Evolutionary conservation across 1,284 basidiomycete species (phyloP).

Genomic region (Irpex sp.): DNA sequence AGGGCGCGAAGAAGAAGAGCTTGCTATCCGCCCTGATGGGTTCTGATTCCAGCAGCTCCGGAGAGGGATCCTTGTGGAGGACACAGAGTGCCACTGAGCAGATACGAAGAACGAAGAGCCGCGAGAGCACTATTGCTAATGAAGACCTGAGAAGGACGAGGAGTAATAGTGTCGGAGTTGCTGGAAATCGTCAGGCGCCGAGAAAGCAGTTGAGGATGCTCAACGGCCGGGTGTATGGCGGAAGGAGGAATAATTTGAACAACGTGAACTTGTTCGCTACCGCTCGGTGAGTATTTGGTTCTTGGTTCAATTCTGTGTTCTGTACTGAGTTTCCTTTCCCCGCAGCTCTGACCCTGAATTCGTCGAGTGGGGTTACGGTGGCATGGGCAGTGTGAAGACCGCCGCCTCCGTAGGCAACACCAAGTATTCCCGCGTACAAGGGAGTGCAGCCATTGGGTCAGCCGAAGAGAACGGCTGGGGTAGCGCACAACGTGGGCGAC

Average conservation of each 20-base stretch:
- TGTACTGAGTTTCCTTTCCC: slow-evolving; percentile 7
- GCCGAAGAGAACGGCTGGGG: slow-evolving; percentile 3
- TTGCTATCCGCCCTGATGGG: slow-evolving; percentile 2
- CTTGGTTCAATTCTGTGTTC: neutral
- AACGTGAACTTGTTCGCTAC: slow-evolving; percentile 28
- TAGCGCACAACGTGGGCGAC: slow-evolving; percentile 17
- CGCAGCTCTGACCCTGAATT: slow-evolving; percentile 56
- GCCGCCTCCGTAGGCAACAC: slow-evolving; percentile 22
- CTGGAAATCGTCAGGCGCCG: slow-evolving; percentile 3
- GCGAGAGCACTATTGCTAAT: slow-evolving; percentile 2
- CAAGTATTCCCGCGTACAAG: slow-evolving; percentile 17
- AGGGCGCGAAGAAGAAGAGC: slow-evolving; percentile 1
- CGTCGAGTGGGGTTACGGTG: slow-evolving; percentile 82
- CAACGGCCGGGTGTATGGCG: slow-evolving; percentile 75
- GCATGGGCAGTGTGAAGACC: slow-evolving; percentile 66
- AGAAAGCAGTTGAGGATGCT: slow-evolving; percentile 46
- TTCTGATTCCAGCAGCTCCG: slow-evolving; percentile 1
- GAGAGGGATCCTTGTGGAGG: slow-evolving; percentile 8
- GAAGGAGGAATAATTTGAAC: slow-evolving; percentile 27
- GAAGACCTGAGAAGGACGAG: slow-evolving; percentile 7
- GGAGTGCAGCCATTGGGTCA: slow-evolving; percentile 13
- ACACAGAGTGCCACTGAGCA: slow-evolving; percentile 14
- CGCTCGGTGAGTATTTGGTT: slow-evolving; percentile 24
- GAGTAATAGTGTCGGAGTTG: slow-evolving; percentile 7
- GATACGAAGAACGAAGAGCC: slow-evolving; percentile 15